Evolutionary conservation across 2,329 filamentous ascomycete species (phyloP).

Genomic region (Apiospora pterosperma): DNA sequence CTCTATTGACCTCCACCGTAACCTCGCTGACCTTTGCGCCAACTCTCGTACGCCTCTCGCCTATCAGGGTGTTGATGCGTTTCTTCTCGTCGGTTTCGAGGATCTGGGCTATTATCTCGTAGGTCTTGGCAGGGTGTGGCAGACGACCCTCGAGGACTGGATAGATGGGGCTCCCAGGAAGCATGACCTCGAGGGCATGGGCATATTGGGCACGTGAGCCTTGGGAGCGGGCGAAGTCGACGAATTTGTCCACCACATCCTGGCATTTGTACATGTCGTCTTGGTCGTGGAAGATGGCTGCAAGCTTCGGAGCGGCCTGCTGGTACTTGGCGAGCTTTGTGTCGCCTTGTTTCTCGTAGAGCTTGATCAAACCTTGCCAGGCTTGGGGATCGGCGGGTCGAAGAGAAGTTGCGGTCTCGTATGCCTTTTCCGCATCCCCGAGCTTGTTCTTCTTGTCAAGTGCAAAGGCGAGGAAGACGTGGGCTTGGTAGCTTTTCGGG

Average conservation of each 20-base stretch:
- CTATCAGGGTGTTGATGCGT: constrained; percentile 85
- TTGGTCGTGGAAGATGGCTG: constrained; percentile 67
- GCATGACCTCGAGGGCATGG: constrained; percentile 68
- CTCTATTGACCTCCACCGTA: constrained; percentile 80
- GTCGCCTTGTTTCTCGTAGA: constrained; percentile 76
- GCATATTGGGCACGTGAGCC: constrained; percentile 73
- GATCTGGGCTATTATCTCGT: constrained; percentile 78
- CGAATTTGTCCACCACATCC: constrained; percentile 74
- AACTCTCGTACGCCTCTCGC: constrained; percentile 80
- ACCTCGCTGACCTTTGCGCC: constrained; percentile 83
- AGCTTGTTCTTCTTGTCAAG: constrained; percentile 71
- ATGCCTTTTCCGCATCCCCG: constrained; percentile 73
- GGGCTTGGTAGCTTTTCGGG: constrained; percentile 77
- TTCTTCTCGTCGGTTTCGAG: constrained; percentile 84
- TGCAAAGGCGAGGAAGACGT: constrained; percentile 85
- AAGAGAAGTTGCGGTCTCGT: constrained; percentile 66
- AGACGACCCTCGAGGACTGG: constrained; percentile 78
- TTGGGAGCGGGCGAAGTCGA: constrained; percentile 67
- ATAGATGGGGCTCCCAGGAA: constrained; percentile 82
- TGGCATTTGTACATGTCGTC: constrained; percentile 63
- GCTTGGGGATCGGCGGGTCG: constrained; percentile 77
- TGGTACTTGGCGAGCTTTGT: constrained; percentile 72
- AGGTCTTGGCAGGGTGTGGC: constrained; percentile 75
- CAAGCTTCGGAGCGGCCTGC: constrained; percentile 68
- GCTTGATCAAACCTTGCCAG: constrained; percentile 83